A percentile compares a stretch with the other conserved stretches of the same genome.
These are phyloP conservation scores for Haplosporangium sp. DNA, from an alignment of 371 early-diverging fungal species.

Conservation along the genomic window DNA sequence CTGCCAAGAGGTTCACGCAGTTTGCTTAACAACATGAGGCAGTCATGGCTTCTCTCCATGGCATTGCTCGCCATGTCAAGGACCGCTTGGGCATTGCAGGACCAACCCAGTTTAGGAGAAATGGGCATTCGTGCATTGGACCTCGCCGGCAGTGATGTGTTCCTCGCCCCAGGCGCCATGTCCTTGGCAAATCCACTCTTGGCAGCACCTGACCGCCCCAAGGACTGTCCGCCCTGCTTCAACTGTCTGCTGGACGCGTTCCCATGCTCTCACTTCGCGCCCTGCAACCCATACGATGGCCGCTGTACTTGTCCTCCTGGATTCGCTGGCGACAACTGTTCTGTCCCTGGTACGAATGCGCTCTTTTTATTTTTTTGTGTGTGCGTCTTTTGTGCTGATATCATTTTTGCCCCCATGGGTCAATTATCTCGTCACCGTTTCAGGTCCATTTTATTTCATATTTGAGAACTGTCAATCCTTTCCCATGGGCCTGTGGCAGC, in stretches of 20 bases:
- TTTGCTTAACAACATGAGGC: conserved; percentile 8
- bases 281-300: conserved; percentile 82
- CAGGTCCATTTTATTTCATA: too few species aligned
- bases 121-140: conserved; percentile 15
- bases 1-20: background rate
- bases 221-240: conserved; percentile 86
- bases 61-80: conserved; percentile 18
- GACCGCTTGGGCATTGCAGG: conserved; percentile 2
- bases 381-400: too few species aligned
- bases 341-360: conserved; percentile 68
- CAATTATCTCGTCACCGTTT: background rate
- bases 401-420: background rate
- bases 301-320: conserved; percentile 88
- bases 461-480: too few species aligned
- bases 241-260: conserved; percentile 82
- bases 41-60: conserved; percentile 17
- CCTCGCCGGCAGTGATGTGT: conserved; percentile 6
- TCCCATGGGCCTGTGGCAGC: too few species aligned
- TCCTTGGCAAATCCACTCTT: conserved; percentile 37
- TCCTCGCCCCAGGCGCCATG: conserved; percentile 17
- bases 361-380: too few species aligned
- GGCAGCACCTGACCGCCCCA: conserved; percentile 16
- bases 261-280: conserved; percentile 83
- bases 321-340: conserved; percentile 92
- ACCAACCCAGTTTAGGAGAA: background rate